Base-by-base conservation (phyloP, 495 filamentous ascomycete genomes). In the Trichoderma reesei region DNA sequence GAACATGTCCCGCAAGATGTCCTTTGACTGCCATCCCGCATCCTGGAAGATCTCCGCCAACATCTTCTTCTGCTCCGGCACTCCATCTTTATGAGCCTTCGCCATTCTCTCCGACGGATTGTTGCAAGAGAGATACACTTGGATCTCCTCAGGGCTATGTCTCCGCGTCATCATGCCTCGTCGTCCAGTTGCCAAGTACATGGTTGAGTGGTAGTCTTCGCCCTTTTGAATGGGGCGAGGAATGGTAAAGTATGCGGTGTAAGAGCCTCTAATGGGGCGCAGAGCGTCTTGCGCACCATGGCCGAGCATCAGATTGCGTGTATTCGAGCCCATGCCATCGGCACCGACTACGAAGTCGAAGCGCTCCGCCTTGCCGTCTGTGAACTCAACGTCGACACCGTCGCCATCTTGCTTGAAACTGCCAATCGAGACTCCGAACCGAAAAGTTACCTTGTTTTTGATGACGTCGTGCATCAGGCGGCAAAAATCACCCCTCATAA, bases 291-390 rank as follows among this genome's bases (percentile, higher is more conserved):
- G 62, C 6, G 36, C 60, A 34, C 69, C 70, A 0, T 61, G 38
- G 10, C 67, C 74, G 11, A 80, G 44, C 63, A 78, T 75, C 68
- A 82, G 70, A 51, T 63, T 71, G 4, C 81, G 73, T 2, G 74
- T 82, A 3, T 65, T 69, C 1, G 82, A 84, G 3, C 71, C 61
- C 16, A 72, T 64, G 18, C 82, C 82, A 70, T 85, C 82, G 0
- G 79, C 80, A 9, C 72, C 80, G 46, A 83, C 76, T 1, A 84
- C 60, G 38, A 84, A 67, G 68, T 85, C 80, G 65, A 74, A 85
- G 0, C 41, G 62, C 1, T 72, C 69, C 18, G 42, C 69, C 34
- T 44, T 64, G 1, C 78, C 76, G 60, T 78, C 66, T 2, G 67
- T 66, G 64, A 83, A 79, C 1, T 20, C 60, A 4, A 82, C 80